Evolutionary conservation across 1,284 basidiomycete species (phyloP).

Genomic region (Apiotrichum montevideense): DNA sequence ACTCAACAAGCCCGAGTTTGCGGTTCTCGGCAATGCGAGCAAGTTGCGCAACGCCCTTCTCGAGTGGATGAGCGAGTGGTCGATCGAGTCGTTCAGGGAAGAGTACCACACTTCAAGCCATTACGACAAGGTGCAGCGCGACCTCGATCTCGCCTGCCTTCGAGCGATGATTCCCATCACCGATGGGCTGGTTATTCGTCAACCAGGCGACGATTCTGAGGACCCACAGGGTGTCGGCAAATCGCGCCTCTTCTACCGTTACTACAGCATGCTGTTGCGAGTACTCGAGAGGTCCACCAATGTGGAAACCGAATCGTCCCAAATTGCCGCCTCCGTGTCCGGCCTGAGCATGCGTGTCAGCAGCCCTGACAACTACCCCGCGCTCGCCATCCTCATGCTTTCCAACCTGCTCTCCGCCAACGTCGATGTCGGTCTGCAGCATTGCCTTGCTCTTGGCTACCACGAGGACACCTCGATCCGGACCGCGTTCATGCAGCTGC

Average conservation of each 20-base stretch:
- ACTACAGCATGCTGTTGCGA: slow-evolving; percentile 61
- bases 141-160: slow-evolving; percentile 66
- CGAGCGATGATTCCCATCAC: slow-evolving; percentile 67
- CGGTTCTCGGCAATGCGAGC: slow-evolving; percentile 62
- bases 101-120: slow-evolving; percentile 12
- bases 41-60: slow-evolving; percentile 63
- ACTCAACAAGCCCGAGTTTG: slow-evolving; percentile 57
- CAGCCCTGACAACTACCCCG: slow-evolving; percentile 14
- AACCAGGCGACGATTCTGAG: slow-evolving; percentile 55
- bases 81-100: slow-evolving; percentile 27
- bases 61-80: slow-evolving; percentile 71
- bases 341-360: slow-evolving; percentile 12
- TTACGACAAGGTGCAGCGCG: slow-evolving; percentile 40
- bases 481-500: slow-evolving; percentile 79
- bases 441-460: slow-evolving; percentile 74
- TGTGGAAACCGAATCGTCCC: slow-evolving; percentile 18
- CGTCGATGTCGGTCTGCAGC: slow-evolving; percentile 81
- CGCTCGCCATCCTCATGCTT: slow-evolving; percentile 57
- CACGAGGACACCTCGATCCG: slow-evolving; percentile 67
- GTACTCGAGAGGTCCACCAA: slow-evolving; percentile 53
- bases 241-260: slow-evolving; percentile 70
- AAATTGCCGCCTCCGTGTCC: slow-evolving; percentile 15
- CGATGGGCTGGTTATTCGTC: slow-evolving; percentile 64
- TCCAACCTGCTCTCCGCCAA: slow-evolving; percentile 79
- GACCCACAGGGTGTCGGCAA: slow-evolving; percentile 65